These are phyloP conservation scores for Trypethelium eluteriae DNA, from an alignment of 495 filamentous ascomycete species.

Conservation along the genomic window DNA sequence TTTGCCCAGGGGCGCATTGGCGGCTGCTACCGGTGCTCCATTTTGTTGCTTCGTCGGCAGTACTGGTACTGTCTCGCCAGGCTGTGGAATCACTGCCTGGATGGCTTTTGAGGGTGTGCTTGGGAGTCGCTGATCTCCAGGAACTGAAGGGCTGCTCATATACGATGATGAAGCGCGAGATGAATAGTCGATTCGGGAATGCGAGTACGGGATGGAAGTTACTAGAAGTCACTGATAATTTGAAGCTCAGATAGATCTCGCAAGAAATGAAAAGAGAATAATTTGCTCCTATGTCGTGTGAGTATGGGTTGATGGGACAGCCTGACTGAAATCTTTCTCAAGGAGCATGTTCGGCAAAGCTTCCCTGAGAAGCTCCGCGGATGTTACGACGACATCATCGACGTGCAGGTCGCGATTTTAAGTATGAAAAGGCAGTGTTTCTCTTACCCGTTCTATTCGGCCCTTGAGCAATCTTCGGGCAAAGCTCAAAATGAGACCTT, in stretches of 20 bases:
- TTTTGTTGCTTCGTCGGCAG: constrained; percentile 39
- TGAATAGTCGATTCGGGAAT: background rate
- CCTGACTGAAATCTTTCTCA: too few species aligned
- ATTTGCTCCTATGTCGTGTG: background rate
- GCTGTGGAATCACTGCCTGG: constrained; percentile 40
- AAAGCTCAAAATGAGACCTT: constrained; percentile 21
- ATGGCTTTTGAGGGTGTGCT: constrained; percentile 4
- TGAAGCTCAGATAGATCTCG: background rate
- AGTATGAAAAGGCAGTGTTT: background rate
- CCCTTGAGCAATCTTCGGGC: background rate
- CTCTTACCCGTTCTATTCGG: background rate
- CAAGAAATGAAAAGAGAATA: background rate
- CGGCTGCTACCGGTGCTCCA: constrained; percentile 33
- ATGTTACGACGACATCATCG: background rate
- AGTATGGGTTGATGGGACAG: too few species aligned
- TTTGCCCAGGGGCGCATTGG: constrained; percentile 50
- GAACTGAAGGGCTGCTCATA: constrained; percentile 5
- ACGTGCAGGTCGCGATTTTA: background rate
- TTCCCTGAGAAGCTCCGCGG: background rate
- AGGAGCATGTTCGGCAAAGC: background rate
- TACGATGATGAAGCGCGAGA: background rate
- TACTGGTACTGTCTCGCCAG: constrained; percentile 55
- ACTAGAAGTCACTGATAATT: background rate
- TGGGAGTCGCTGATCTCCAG: background rate
- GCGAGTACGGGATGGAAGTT: background rate